Conservation (phyloP, 202 grass and related monocot species). For the Tripidium arundinaceum region DNA sequence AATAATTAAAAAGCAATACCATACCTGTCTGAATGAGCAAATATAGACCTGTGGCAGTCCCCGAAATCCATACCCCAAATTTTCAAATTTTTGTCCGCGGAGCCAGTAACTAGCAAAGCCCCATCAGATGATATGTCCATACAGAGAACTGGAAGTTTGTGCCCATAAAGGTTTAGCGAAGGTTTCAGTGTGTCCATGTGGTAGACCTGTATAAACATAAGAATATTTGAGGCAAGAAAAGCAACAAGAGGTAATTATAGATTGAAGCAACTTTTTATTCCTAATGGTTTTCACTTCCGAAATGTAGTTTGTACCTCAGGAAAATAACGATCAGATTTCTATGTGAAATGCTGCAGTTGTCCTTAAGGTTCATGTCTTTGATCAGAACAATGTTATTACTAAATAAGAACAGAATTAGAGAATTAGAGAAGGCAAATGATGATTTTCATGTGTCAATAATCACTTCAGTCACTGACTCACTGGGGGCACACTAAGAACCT, state of each 20-base stretch:
- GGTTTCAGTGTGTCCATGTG: constrained; percentile 81
- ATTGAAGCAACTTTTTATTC: constrained; percentile 10
- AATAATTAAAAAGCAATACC: background rate
- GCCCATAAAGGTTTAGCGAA: constrained; percentile 69
- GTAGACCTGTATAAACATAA: constrained; percentile 61
- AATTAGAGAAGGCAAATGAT: background rate
- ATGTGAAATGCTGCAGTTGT: background rate
- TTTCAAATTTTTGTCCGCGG: constrained; percentile 94
- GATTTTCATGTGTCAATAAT: background rate
- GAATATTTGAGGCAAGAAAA: constrained; percentile 26
- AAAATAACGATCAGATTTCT: background rate
- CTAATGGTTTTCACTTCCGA: background rate
- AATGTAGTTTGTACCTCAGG: constrained; percentile 1
- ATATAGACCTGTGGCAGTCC: constrained; percentile 88
- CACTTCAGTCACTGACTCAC: background rate
- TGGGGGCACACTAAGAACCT: background rate
- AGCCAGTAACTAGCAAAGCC: constrained; percentile 82
- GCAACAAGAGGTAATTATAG: background rate
- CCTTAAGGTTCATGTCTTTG: background rate
- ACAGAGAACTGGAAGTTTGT: constrained; percentile 90
- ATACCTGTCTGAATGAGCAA: constrained; percentile 87
- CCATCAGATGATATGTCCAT: constrained; percentile 97
- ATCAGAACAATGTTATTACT: background rate
- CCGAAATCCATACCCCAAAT: constrained; percentile 99
- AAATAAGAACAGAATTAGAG: background rate